Conservation (phyloP, 1,139 yeast species). For the Suhomyces yuchorum region DNA sequence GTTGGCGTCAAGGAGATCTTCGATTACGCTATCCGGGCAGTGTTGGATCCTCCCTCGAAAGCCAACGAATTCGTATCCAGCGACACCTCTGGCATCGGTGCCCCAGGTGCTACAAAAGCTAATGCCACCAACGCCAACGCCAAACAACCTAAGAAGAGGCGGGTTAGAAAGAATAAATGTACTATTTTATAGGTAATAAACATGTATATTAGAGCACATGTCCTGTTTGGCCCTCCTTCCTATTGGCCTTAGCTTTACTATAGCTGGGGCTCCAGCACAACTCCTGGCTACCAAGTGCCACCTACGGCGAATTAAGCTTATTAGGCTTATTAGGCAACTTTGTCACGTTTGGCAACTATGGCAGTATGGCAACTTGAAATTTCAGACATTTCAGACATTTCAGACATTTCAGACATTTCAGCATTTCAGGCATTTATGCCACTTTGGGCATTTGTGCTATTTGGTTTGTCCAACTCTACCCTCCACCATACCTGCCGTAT, state of each 20-base stretch:
- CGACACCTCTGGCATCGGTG: slow-evolving; percentile 11
- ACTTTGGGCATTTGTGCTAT: too few species aligned
- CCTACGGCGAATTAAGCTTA: too few species aligned
- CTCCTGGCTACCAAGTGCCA: too few species aligned
- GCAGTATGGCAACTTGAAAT: not conserved
- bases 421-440: too few species aligned
- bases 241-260: too few species aligned
- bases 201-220: slow-evolving; percentile 3
- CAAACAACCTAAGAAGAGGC: slow-evolving; percentile 26
- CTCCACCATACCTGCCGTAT: too few species aligned
- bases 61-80: slow-evolving; percentile 6
- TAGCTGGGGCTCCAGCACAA: too few species aligned
- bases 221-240: too few species aligned
- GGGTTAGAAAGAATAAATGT: slow-evolving; percentile 33
- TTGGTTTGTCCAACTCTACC: too few species aligned
- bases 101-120: slow-evolving; percentile 11
- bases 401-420: not conserved
- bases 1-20: slow-evolving; percentile 81
- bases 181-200: slow-evolving; percentile 37
- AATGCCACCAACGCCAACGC: not conserved
- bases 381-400: not conserved
- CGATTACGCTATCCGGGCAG: slow-evolving; percentile 76
- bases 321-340: too few species aligned
- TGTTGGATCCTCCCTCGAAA: slow-evolving; percentile 55
- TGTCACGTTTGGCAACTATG: not conserved